These are phyloP conservation scores for Penicillium occitanis DNA, from an alignment of 2,329 filamentous ascomycete species.

Conservation along the genomic window DNA sequence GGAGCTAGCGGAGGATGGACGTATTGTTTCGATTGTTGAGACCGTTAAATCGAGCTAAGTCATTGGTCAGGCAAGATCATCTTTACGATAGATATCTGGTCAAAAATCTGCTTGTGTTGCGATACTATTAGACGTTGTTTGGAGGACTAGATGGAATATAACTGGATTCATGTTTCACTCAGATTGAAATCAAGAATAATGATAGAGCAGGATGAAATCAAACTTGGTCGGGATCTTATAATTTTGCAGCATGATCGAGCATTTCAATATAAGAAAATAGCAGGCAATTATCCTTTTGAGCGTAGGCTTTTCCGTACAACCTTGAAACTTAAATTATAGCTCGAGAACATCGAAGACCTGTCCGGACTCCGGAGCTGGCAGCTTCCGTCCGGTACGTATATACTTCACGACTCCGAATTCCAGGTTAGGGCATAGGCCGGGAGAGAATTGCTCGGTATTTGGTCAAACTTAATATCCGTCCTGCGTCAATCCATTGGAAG, in stretches of 20 bases:
- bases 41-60: not conserved
- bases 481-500: not conserved
- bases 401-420: not conserved
- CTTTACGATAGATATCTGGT: too few species aligned
- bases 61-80: not conserved
- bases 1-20: conserved; percentile 13
- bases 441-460: not conserved
- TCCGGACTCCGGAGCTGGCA: too few species aligned
- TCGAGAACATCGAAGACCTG: too few species aligned
- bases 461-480: not conserved
- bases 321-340: not conserved
- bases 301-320: not conserved
- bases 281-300: not conserved
- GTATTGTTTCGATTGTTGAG: conserved; percentile 8
- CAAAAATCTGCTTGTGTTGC: not conserved
- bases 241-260: not conserved
- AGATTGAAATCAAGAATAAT: not conserved
- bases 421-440: not conserved
- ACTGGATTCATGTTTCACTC: not conserved
- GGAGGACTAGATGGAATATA: not conserved
- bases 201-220: not conserved
- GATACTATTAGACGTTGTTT: not conserved
- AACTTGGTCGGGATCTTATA: not conserved
- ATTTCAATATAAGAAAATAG: not conserved
- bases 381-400: too few species aligned